Base-by-base conservation (phyloP, 257 asterid species). In the Lycium ferocissimum region DNA sequence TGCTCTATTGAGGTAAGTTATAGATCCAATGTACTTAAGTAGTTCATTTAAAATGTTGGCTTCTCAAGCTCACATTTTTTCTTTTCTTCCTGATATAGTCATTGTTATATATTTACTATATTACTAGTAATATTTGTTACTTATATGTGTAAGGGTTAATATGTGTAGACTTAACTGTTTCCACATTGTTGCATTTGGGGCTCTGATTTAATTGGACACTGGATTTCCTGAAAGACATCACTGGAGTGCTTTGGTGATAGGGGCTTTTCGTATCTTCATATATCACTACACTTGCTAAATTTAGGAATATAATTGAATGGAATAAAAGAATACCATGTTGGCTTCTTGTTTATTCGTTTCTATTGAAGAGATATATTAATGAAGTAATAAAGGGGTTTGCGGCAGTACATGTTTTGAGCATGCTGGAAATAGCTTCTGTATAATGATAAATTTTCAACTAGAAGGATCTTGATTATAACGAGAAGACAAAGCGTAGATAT, bases 1-100 rank as follows among this genome's bases (percentile, higher is more conserved):
- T 20, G 33, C 15, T 1, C 63, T 57, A 40, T 75, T 43, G 79
- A 43, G 86, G 90, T 88, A 75, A 26, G 80, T 84, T 82, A 15
- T 61, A 47, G 78, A 87, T 85, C 84, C 54, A 82, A 76, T 73
- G 83, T 11, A 1, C 63, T 4, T 54, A 20, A n/a, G 14, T 26
- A 72, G 5, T 37, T 81, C 33, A 11, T 38, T 17, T 12, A 17
- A 26, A 15, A 22, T 14, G 47, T 58, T 71, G 45, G 45, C 45
- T 40, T 40, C 45, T 40, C 45, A 40, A 40, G 45, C 45, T 40
- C 45, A 40, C 45, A 40, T 40, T 40, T 40, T 40, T 40, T 40
- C 3, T 40, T 26, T 40, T 40, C 1, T 1, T 0, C 45, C 45
- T 40, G 9, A 66, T 66, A 33, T 12, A 4, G 72, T 40, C 26